phyloP scores from a whole-genome alignment of 2,329 filamentous ascomycete genomes.

The Talaromyces islandicus region DNA sequence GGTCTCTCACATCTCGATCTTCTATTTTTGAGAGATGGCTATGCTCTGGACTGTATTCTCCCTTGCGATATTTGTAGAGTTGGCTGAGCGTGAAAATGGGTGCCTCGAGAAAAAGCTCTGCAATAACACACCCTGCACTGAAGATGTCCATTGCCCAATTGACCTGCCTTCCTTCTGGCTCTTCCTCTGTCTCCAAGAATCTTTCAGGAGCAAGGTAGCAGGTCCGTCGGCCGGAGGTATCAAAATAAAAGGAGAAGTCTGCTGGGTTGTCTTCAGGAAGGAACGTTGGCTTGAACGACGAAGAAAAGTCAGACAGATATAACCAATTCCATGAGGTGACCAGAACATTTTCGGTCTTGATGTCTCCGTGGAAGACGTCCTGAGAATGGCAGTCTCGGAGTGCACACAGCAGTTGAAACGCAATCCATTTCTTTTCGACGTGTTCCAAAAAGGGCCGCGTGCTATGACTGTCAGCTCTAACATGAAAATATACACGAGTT shows the following conservation, averaged over 20 bases:
- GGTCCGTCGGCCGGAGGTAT: constrained; percentile 81
- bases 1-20: constrained; percentile 76
- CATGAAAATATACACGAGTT: not conserved
- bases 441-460: constrained; percentile 94
- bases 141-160: constrained; percentile 99
- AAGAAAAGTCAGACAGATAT: constrained; percentile 95
- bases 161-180: constrained; percentile 56
- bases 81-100: constrained; percentile 98
- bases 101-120: constrained; percentile 88
- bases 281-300: constrained; percentile 88
- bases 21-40: constrained; percentile 79
- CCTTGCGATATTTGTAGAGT: constrained; percentile 86
- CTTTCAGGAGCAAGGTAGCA: constrained; percentile 94
- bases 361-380: constrained; percentile 92
- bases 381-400: constrained; percentile 84
- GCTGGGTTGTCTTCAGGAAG: constrained; percentile 94
- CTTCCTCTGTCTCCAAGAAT: constrained; percentile 68
- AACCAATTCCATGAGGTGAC: constrained; percentile 99
- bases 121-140: constrained; percentile 93
- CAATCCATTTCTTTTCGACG: constrained; percentile 98
- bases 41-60: constrained; percentile 83
- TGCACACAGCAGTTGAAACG: constrained; percentile 89
- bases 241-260: constrained; percentile 97
- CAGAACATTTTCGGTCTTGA: constrained; percentile 95
- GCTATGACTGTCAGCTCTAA: constrained; percentile 45